Base-by-base conservation (phyloP, 139 green algal species). In the Diplosphaera chodatii region DNA sequence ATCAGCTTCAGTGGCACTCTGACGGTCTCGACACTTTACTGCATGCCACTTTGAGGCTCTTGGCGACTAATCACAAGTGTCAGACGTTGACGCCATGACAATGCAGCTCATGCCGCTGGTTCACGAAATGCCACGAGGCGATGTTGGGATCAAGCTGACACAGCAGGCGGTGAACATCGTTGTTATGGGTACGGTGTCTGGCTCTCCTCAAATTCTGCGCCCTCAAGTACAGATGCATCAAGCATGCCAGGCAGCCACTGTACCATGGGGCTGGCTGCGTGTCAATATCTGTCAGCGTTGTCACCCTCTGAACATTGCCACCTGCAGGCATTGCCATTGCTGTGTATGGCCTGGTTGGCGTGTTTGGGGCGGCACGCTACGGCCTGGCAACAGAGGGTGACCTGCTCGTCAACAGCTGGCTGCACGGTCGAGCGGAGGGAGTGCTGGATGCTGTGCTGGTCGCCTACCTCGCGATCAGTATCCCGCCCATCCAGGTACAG, bases 71-170 rank as follows among this genome's bases (percentile, higher is more conserved):
- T n/a, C n/a, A n/a, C n/a, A n/a, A n/a, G n/a, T n/a, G n/a, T n/a
- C n/a, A n/a, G n/a, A n/a, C n/a, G n/a, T n/a, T n/a, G n/a, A n/a
- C n/a, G n/a, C n/a, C n/a, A n/a, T n/a, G n/a, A n/a, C n/a, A n/a
- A n/a, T n/a, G n/a, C 48, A 59, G 48, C 69, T 88, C 55, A 74
- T 88, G 73, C 83, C 83, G 3, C 41, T 88, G 72, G 76, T 87
- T 41, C 40, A 65, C 23, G 83, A 88, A 70, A 87, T 88, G 83
- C 83, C 83, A 0, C 21, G 66, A 4, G 82, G 82, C 6, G 20
- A 30, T 15, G 1, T 69, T 23, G 82, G 81, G 0, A 55, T 82
- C 18, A 27, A 34, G 27, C 59, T 85, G 25, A 85, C 75, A 4
- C 64, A 55, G 34, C 28, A 20, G 21, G 78, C 83, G 0, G 29